Evolutionary conservation across 2,329 filamentous ascomycete genomes (phyloP).

Genomic region (Ascochyta fabae): DNA sequence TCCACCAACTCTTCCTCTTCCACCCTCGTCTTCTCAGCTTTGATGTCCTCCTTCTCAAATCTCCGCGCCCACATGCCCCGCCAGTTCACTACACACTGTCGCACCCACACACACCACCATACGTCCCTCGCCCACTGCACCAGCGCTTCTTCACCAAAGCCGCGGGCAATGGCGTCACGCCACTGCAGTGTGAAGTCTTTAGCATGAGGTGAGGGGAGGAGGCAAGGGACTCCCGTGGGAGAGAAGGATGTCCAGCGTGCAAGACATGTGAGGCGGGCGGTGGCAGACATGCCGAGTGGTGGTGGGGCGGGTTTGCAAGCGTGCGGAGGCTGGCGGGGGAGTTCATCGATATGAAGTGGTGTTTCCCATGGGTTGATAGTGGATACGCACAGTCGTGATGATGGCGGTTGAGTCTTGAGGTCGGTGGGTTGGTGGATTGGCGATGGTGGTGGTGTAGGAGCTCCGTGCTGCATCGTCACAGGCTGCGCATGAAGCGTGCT

Average conservation of each 20-base stretch:
- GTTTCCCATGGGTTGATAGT: not conserved
- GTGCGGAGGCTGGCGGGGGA: conserved; percentile 20
- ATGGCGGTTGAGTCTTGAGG: not conserved
- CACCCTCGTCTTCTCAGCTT: conserved; percentile 1
- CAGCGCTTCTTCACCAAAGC: conserved; percentile 21
- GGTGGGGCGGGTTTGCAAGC: conserved; percentile 23
- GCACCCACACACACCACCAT: conserved; percentile 35
- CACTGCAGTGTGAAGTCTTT: conserved; percentile 33
- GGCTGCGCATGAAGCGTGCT: conserved; percentile 3
- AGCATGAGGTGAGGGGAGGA: conserved; percentile 23
- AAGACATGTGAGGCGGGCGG: conserved; percentile 34
- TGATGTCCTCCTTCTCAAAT: conserved; percentile 30
- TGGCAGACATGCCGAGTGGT: conserved; percentile 25
- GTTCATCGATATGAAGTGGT: conserved; percentile 20
- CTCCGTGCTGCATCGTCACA: not conserved
- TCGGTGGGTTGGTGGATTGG: not conserved
- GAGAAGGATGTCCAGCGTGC: conserved; percentile 38
- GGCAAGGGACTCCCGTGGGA: conserved; percentile 18
- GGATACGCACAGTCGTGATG: not conserved
- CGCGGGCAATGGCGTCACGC: conserved; percentile 20
- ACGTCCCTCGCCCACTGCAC: conserved; percentile 26
- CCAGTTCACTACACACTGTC: conserved; percentile 32
- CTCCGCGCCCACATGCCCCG: conserved; percentile 33
- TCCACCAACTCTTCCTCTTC: not conserved
- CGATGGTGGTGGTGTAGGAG: conserved; percentile 14